These are phyloP conservation scores for Crithidia brevicula DNA, from an alignment of 208 protist genomes.

Conservation along the genomic window DNA sequence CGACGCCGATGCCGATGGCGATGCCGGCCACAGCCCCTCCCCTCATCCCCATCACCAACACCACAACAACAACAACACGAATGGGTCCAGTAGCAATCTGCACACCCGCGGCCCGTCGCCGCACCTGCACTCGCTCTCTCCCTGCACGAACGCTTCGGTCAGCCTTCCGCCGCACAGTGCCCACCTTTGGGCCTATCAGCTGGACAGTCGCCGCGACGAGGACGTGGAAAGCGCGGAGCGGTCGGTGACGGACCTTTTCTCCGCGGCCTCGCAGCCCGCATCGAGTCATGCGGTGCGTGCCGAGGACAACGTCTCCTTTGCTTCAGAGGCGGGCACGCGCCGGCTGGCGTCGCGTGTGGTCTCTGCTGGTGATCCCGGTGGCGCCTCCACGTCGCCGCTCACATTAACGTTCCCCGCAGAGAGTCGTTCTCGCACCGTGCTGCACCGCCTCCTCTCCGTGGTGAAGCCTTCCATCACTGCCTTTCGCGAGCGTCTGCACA, in stretches of 20 bases:
- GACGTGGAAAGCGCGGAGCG: not conserved
- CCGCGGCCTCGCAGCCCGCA: not conserved
- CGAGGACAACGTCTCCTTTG: constrained; percentile 11
- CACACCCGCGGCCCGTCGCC: constrained; percentile 1
- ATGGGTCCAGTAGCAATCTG: not conserved
- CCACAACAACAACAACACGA: not conserved
- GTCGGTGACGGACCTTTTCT: not conserved
- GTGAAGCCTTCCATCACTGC: constrained; percentile 4
- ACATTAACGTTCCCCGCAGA: not conserved
- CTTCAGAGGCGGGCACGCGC: not conserved
- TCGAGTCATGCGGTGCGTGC: not conserved
- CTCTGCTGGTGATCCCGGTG: not conserved
- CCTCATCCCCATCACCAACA: not conserved
- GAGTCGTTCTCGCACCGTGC: not conserved
- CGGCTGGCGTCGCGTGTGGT: not conserved
- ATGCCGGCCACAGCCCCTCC: not conserved
- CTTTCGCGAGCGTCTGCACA: constrained; percentile 20
- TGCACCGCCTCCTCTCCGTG: not conserved
- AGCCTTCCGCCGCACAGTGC: not conserved
- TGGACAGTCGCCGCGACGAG: not conserved
- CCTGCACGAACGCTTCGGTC: constrained; percentile 5
- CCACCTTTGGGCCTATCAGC: not conserved
- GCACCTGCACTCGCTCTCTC: not conserved
- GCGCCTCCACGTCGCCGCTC: not conserved
- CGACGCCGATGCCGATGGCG: not conserved